Evolutionary conservation across 257 asterid genomes (phyloP).

Genomic region (Eustoma russellianum): DNA sequence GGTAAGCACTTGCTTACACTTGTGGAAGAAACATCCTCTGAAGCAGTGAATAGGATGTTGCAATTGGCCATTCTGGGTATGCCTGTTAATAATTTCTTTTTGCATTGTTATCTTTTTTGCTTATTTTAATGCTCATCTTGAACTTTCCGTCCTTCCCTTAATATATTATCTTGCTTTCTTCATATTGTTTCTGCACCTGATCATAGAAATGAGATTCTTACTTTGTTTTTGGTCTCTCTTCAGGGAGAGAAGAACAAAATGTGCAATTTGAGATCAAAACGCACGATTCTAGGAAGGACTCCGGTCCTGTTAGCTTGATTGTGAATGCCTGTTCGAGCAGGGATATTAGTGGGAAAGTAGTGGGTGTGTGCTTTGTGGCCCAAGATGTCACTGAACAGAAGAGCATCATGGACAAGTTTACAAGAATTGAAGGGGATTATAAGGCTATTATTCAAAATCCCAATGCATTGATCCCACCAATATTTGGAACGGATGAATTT

Average conservation of each 20-base stretch:
- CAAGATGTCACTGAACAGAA: slow-evolving; percentile 88
- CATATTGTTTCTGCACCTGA: not conserved
- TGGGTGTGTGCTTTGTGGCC: slow-evolving; percentile 92
- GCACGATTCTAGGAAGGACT: slow-evolving; percentile 43
- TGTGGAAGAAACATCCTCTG: slow-evolving; percentile 75
- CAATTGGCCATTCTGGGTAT: slow-evolving; percentile 65
- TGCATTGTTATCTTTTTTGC: not conserved
- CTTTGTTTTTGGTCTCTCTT: slow-evolving; percentile 1
- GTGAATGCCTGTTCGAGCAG: slow-evolving; percentile 94
- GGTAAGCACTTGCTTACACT: slow-evolving; percentile 66
- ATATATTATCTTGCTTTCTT: not conserved
- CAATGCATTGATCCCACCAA: slow-evolving; percentile 84
- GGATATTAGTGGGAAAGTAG: slow-evolving; percentile 69
- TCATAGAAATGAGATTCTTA: not conserved
- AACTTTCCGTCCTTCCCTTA: no score
- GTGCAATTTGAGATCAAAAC: slow-evolving; percentile 83
- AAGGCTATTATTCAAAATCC: slow-evolving; percentile 81
- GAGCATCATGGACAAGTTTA: slow-evolving; percentile 87
- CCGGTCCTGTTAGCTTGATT: slow-evolving; percentile 64
- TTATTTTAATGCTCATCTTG: not conserved
- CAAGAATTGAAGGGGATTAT: slow-evolving; percentile 89
- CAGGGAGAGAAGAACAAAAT: slow-evolving; percentile 80
- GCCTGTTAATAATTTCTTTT: not conserved
- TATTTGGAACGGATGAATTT: slow-evolving; percentile 82
- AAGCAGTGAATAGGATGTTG: slow-evolving; percentile 65